Base-by-base conservation (phyloP, 2,329 filamentous ascomycete species). In the Cryphonectria japonica region DNA sequence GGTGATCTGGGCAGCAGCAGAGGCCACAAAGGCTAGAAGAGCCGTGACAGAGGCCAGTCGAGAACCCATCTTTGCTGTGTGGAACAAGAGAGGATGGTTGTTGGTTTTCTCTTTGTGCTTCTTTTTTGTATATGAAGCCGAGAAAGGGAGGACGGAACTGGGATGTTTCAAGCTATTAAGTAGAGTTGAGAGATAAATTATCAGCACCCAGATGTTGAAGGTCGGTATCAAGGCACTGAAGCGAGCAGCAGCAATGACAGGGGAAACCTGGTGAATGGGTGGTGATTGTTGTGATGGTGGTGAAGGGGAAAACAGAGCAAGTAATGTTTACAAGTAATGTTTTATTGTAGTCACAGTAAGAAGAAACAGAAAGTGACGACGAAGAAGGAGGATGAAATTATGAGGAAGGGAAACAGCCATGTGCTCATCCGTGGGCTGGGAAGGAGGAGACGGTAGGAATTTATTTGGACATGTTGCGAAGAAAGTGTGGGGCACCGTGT, bases 1-100 rank as follows among this genome's bases (percentile, higher is more conserved):
- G 76, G 76, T 84, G 72, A 87, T 89, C 83, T 89, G 87, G 69
- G 86, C 87, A 72, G 84, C 81, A 71, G 83, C 86, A 75, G 88
- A 75, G 72, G 80, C 76, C 72, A 86, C 82, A 75, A 85, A 83
- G 19, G 89, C 80, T 74, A 83, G 82, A 81, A 86, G 78, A 50
- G 83, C 80, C 68, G 85, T 81, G 72, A 81, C 76, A 69, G 83
- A 81, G 71, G 86, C 72, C 68, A 84, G 66, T 78, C 85, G 87
- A 80, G 83, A 79, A 73, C 86, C 77, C 82, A 85, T 85, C 52
- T 71, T 81, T 39, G 77, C 72, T 37, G 13, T 61, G 37, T 13
- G 60, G 22, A n/a, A 6, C 7, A 32, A 32, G 54, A 59, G 14
- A 14, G 11, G 13, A 9, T 3, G 1, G 37, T 39, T 29, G n/a